These are phyloP conservation scores for Tetracladium marchalianum DNA, from an alignment of 495 filamentous ascomycete species.

Conservation along the genomic window DNA sequence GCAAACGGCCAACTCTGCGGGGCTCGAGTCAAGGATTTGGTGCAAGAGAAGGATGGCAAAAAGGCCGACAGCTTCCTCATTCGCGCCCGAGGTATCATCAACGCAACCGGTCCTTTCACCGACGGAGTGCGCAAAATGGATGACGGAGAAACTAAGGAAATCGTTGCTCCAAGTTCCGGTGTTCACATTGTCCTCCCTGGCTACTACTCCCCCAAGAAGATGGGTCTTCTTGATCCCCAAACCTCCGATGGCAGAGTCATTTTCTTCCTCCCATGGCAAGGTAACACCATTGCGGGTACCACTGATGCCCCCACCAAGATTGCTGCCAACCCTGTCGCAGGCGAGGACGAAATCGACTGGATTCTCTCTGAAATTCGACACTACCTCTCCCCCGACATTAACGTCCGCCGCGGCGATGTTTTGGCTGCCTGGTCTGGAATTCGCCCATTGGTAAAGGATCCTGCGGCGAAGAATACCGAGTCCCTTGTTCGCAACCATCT, in stretches of 20 bases:
- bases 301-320: conserved; percentile 84
- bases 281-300: conserved; percentile 96
- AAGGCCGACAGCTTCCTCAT: conserved; percentile 56
- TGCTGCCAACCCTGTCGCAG: conserved; percentile 72
- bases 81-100: conserved; percentile 85
- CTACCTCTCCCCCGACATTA: conserved; percentile 89
- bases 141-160: conserved; percentile 59
- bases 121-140: conserved; percentile 92
- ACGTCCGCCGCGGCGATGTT: conserved; percentile 86
- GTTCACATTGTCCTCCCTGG: conserved; percentile 93
- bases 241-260: conserved; percentile 96
- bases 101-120: conserved; percentile 93
- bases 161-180: conserved; percentile 88
- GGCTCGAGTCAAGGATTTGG: conserved; percentile 65
- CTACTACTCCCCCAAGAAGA: conserved; percentile 88
- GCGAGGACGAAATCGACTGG: conserved; percentile 89
- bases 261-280: conserved; percentile 99
- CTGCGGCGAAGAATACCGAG: conserved; percentile 86
- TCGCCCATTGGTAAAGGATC: conserved; percentile 86
- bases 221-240: conserved; percentile 91
- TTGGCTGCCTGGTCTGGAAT: conserved; percentile 95
- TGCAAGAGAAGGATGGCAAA: conserved; percentile 44
- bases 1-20: conserved; percentile 68
- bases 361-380: conserved; percentile 84
- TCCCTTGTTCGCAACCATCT: conserved; percentile 94